Evolutionary conservation across 2,329 filamentous ascomycete species (phyloP).

Genomic region (Penicillium sp.): DNA sequence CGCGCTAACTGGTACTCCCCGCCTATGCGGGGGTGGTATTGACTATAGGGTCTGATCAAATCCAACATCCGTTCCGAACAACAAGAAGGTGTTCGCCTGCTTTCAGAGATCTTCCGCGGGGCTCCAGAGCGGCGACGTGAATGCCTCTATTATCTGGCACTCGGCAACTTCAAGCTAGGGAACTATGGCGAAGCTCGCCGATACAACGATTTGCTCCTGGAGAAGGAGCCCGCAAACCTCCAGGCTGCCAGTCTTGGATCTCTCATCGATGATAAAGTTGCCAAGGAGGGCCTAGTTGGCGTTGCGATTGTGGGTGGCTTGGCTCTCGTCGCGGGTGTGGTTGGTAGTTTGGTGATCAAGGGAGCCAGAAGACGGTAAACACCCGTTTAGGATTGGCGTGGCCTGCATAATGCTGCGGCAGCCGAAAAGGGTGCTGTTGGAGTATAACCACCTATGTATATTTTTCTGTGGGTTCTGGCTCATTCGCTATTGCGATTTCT

Average conservation of each 20-base stretch:
- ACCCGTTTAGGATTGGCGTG: conserved; percentile 7
- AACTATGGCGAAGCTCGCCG: conserved; percentile 93
- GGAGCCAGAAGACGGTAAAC: conserved; percentile 62
- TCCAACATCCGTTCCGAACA: conserved; percentile 80
- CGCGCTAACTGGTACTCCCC: conserved; percentile 9
- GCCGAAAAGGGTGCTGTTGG: conserved; percentile 6
- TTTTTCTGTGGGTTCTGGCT: conserved; percentile 3
- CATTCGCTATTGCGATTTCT: conserved; percentile 8
- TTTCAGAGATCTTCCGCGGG: conserved; percentile 94
- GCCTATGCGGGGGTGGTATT: conserved; percentile 8
- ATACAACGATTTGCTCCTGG: conserved; percentile 89
- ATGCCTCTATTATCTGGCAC: conserved; percentile 95
- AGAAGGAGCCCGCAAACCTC: conserved; percentile 86
- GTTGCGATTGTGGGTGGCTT: conserved; percentile 93
- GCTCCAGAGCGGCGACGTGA: conserved; percentile 91
- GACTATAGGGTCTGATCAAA: conserved; percentile 82
- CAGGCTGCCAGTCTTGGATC: conserved; percentile 83
- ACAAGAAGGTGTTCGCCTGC: conserved; percentile 87
- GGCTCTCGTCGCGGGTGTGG: conserved; percentile 86
- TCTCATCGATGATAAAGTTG: conserved; percentile 93
- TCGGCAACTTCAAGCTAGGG: conserved; percentile 97
- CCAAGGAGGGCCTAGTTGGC: conserved; percentile 88
- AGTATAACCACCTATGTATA: conserved; percentile 10
- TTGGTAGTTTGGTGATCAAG: conserved; percentile 81
- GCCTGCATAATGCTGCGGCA: conserved; percentile 20